Percentiles rank a stretch among this genome's conserved stretches.
Evolutionary conservation across 148 eudicot species (phyloP).

Genomic region (Hydrangea macrophylla): DNA sequence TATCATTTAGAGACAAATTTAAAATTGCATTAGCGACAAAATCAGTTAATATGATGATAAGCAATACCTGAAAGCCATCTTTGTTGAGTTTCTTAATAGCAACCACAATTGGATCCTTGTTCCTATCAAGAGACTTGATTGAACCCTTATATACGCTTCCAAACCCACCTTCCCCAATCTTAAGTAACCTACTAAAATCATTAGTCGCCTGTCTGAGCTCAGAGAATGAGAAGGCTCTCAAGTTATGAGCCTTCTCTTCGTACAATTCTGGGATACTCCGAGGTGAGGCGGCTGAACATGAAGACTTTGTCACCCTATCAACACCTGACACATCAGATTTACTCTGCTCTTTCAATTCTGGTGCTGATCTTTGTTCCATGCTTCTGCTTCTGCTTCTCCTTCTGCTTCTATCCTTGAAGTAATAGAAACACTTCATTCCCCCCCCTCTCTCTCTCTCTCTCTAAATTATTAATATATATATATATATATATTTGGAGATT

Average conservation of each 20-base stretch:
- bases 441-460: too few species aligned
- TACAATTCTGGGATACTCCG: conserved; percentile 64
- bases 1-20: neutral
- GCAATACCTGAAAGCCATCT: conserved; percentile 72
- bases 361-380: conserved; percentile 60
- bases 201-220: conserved; percentile 65
- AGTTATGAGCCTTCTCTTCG: conserved; percentile 60
- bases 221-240: conserved; percentile 52
- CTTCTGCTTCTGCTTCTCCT: conserved; percentile 31
- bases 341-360: conserved; percentile 44
- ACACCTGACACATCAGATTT: conserved; percentile 35
- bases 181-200: conserved; percentile 55
- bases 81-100: conserved; percentile 76
- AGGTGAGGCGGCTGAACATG: conserved; percentile 39
- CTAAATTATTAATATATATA: too few species aligned
- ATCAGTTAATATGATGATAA: neutral
- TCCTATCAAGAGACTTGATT: conserved; percentile 47
- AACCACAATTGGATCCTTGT: conserved; percentile 37
- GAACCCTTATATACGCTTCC: conserved; percentile 74
- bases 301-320: conserved; percentile 37
- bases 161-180: conserved; percentile 95
- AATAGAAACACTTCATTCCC: conserved; percentile 77
- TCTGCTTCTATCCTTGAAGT: conserved; percentile 48
- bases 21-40: neutral
- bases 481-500: too few species aligned